Base-by-base conservation (phyloP, 371 early-diverging fungal species). In the Mortierella sp. region DNA sequence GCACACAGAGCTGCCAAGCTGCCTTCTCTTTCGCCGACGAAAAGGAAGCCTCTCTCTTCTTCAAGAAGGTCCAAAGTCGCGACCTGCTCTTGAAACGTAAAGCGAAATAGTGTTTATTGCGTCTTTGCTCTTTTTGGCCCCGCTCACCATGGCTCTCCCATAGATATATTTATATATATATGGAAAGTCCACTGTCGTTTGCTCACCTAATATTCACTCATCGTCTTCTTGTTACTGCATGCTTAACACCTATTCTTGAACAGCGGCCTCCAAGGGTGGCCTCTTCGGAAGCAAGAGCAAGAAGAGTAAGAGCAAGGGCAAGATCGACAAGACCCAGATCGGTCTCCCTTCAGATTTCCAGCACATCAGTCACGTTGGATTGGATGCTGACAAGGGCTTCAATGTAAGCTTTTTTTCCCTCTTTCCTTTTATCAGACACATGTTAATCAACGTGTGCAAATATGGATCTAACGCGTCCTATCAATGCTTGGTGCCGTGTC, bases 1-100 rank as follows among this genome's bases (percentile, higher is more conserved):
- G n/a, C 1, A 21, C 9, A 12, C 66, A 94, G 92, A 84, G 89
- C 66, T 89, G 88, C 62, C 80, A 93, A 46, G 90, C 92, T 29
- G 98, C 92, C 2, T 86, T 97, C 37, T 93, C 93, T 12, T 97
- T 97, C 82, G 94, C 93, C 23, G 93, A 96, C 72, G 94, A 90
- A 57, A 85, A 83, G 61, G 97, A 96, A 68, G 96, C 96, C 1
- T 75, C 83, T 3, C 81, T 84, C 45, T 96, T 97, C 74, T 87
- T 86, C 73, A 90, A 92, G 60, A 91, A 90, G 74, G 86, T 93
- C 15, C 70, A 79, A 29, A 81, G 83, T 65, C 88, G 91, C 28
- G 84, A 88, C 58, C 63, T 66, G 44, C 67, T 79, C 68, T 84
- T 79, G 70, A 84, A 83, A 74, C 21, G 70, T 81, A 69, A 37